Evolutionary conservation across 768 basidiomycete species (phyloP), one percentile per base, ranked within the genome.

Genomic region (Cyclocybe aegerita): DNA sequence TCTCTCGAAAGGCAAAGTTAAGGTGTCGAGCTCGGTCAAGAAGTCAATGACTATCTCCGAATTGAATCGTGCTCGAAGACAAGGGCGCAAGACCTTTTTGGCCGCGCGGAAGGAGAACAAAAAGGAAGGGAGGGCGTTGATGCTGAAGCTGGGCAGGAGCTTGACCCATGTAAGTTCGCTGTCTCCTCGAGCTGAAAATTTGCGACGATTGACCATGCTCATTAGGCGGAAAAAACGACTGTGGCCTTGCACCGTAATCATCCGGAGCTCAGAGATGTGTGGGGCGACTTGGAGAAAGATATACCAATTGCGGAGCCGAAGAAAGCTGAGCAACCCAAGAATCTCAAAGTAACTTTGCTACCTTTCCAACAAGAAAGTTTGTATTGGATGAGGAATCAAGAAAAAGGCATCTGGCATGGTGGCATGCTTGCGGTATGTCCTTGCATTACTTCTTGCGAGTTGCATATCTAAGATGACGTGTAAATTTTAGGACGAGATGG

Each of bases 291-390:
- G 7, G 80, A 88, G 62, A 72, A 76, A 16, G 78, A 71, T 15
- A 76, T 87, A 47, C 76, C 80, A 1, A 72, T 87, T 40, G 71
- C 83, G 49, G 69, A 76, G 30, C 92, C 93, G 2, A 70, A 80
- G 44, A 81, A 82, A 59, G 89, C 87, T 41, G 79, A 80, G 29
- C 94, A 95, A 50, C 95, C 97, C 2, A 72, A 70, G 2, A 85
- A 84, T n/a, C 72, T 98, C 52, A 96, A 93, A 65, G 79, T 91
- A 43, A 83, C 80, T 0, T 79, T 99, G 3, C 74, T 99, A 33
- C 96, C 95, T 1, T 99, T 98, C 80, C 97, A 99, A 66, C 83
- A 81, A 46, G 97, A 99, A 70, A 93, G 91, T 69, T 73, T 99
- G 55, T 86, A 76, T 61, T 99, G 97, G 97, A 96, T 99, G 93